Evolutionary conservation across 1,284 basidiomycete species (phyloP).

Genomic region (Peniophora sp.): DNA sequence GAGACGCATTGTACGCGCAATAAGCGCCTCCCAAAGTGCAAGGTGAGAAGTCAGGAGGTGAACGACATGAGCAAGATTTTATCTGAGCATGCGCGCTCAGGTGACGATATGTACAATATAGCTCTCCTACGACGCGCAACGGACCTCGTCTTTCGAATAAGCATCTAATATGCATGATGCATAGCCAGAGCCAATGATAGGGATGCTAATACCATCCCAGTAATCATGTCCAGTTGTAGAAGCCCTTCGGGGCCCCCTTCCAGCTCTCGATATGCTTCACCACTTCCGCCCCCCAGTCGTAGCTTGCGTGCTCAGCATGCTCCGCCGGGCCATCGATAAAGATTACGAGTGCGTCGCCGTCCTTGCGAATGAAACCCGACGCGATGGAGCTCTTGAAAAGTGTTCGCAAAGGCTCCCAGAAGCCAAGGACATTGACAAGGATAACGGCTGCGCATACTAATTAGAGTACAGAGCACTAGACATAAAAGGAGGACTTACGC

Average conservation of each 20-base stretch:
- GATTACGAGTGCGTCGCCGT: conserved; percentile 51
- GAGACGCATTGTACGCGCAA: too few species aligned
- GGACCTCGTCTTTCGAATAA: too few species aligned
- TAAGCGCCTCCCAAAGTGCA: too few species aligned
- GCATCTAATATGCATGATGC: too few species aligned
- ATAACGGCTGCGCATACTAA: conserved; percentile 63
- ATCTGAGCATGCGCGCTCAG: too few species aligned
- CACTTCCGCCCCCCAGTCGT: conserved; percentile 74
- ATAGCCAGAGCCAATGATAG: too few species aligned
- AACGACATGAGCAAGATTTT: too few species aligned
- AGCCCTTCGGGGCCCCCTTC: conserved; percentile 25
- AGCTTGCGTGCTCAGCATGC: conserved; percentile 43
- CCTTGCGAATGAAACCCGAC: conserved; percentile 68
- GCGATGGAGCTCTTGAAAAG: conserved; percentile 61
- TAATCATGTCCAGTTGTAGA: conserved; percentile 1
- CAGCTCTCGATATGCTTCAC: conserved; percentile 61
- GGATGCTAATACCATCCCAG: too few species aligned
- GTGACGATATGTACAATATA: too few species aligned
- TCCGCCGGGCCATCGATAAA: conserved; percentile 69
- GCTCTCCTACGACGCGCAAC: too few species aligned
- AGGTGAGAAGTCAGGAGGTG: too few species aligned
- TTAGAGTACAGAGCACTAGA: conserved; percentile 1
- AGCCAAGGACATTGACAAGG: conserved; percentile 74
- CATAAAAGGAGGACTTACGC: conserved; percentile 37
- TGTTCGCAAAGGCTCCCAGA: conserved; percentile 71